Evolutionary conservation across 257 asterid genomes (phyloP).

Genomic region (Vinca minor): DNA sequence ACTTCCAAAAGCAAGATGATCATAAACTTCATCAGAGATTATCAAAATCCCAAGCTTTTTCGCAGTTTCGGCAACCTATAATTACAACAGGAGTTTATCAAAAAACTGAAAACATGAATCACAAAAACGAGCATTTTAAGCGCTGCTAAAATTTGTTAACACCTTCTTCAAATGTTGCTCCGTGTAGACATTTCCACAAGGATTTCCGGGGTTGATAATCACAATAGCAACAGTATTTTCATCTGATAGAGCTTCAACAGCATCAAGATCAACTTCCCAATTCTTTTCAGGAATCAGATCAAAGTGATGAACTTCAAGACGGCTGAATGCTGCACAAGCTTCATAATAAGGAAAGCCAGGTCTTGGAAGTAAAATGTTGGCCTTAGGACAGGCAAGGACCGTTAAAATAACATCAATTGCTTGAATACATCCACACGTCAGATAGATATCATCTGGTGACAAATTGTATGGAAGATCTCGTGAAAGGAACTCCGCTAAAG

Average conservation of each 20-base stretch:
- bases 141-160: neutral
- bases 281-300: slow-evolving; percentile 47
- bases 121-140: no score
- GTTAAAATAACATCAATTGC: slow-evolving; percentile 51
- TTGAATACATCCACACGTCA: slow-evolving; percentile 59
- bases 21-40: slow-evolving; percentile 64
- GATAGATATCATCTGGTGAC: slow-evolving; percentile 38
- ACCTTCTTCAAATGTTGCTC: slow-evolving; percentile 51
- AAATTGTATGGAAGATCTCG: slow-evolving; percentile 33
- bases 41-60: slow-evolving; percentile 43
- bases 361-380: slow-evolving; percentile 52
- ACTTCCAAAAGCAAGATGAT: slow-evolving; percentile 46
- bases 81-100: no score
- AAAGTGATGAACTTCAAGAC: slow-evolving; percentile 51
- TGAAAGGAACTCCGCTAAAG: slow-evolving; percentile 51
- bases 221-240: slow-evolving; percentile 62
- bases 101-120: no score
- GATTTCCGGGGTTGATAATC: slow-evolving; percentile 70
- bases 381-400: slow-evolving; percentile 52
- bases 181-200: slow-evolving; percentile 64
- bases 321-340: slow-evolving; percentile 44
- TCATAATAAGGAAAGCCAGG: slow-evolving; percentile 62
- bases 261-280: slow-evolving; percentile 65
- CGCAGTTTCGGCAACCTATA: slow-evolving; percentile 59
- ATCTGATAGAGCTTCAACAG: slow-evolving; percentile 52